Conservation (phyloP, 169 alveolate species). For the Eimeria maxima region DNA sequence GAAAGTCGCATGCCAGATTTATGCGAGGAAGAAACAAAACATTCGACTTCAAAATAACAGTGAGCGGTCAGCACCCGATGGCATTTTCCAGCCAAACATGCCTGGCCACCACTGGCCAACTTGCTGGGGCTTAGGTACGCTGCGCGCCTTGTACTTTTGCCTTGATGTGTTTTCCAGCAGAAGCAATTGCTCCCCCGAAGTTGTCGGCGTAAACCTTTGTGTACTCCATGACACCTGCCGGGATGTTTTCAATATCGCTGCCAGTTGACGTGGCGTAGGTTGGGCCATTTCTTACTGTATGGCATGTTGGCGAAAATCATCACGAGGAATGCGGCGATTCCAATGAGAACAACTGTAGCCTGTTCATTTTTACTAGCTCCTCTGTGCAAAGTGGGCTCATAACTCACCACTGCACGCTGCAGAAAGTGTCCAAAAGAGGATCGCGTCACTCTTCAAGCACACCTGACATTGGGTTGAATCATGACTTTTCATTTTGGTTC, state of each 20-base stretch:
- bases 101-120: neutral
- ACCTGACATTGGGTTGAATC: neutral
- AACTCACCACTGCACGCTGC: constrained; percentile 56
- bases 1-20: constrained; percentile 66
- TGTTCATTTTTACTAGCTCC: neutral
- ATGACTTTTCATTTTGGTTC: neutral
- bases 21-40: neutral
- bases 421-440: constrained; percentile 52
- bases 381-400: neutral
- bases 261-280: neutral
- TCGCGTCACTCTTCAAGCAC: constrained; percentile 43
- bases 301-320: constrained; percentile 65
- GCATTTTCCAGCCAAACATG: neutral
- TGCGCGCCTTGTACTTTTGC: constrained; percentile 36
- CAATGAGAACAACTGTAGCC: constrained; percentile 26
- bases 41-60: constrained; percentile 11
- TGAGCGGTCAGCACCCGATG: neutral
- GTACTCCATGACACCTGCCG: constrained; percentile 30
- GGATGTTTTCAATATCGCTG: neutral
- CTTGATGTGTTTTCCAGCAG: constrained; percentile 72
- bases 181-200: constrained; percentile 57
- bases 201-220: constrained; percentile 25
- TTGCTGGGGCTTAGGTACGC: constrained; percentile 31
- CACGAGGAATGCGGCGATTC: constrained; percentile 38
- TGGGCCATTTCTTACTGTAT: constrained; percentile 14